Evolutionary conservation across 352 stramenopile species (phyloP), one percentile per base, ranked within the genome.

Genomic region (Phytopythium chamaehyphon): DNA sequence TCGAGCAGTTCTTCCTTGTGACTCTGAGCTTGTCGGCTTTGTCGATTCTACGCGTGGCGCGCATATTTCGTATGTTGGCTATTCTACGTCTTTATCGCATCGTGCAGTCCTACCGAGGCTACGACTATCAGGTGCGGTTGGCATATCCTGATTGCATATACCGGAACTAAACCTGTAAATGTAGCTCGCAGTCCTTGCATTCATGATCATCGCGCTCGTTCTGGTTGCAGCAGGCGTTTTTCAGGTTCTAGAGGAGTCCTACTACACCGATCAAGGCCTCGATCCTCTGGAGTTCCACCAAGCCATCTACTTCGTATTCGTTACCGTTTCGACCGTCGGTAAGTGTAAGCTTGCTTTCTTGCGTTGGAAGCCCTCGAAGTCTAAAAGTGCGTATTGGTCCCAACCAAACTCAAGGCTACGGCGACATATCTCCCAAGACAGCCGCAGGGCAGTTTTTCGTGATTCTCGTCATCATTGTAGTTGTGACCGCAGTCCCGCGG

Each of bases 301-400:
- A 57, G 71, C 71, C 15, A 63, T 87, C 47, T 85, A 87, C 52
- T 87, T 85, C 43, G 73, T 87, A 19, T 83, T 87, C 42, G 76
- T 85, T 24, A 87, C 76, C 3, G 61, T 87, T 16, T 73, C 73
- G 0, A 87, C 76, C 1, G 75, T 87, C 37, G 76, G 47, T 51
- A 5, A 18, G 46, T 33, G 18, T 22, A n/a, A n/a, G 8, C 33
- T 35, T 6, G 22, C 45, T 2, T 18, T 9, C 5, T 33, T 33
- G 28, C 9, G 9, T 33, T 33, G 28, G 28, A 33, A 9, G 9
- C 9, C 28, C 28, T 33, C 28, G 9, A 5, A 33, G 5, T 33
- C 28, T 33, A 33, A 33, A 5, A 33, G 21, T 47, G 10, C 15
- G 2, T 9, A 10, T 40, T 16, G 1, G 6, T 14, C 12, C 19